Evolutionary conservation across 192 early-diverging fungal species (phyloP).

Genomic region (Mortierella hygrophila): DNA sequence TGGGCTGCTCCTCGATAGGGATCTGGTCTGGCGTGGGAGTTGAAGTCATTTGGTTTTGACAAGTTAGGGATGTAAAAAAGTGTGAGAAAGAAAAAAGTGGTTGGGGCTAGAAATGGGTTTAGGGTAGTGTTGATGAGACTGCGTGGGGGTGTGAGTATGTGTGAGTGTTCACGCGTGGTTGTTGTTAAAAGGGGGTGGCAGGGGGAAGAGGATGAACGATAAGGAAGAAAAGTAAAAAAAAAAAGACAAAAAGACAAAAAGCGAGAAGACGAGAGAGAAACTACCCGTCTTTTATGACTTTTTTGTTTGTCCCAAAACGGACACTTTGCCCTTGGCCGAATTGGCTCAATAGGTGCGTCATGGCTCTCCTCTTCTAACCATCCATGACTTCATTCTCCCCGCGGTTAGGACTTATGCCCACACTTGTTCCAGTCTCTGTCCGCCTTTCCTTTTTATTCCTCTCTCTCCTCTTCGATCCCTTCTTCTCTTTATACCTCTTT

Average conservation of each 20-base stretch:
- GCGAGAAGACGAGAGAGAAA: not conserved
- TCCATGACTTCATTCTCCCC: no score
- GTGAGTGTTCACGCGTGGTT: constrained; percentile 1
- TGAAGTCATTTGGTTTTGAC: constrained; percentile 24
- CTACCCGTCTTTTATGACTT: constrained; percentile 6
- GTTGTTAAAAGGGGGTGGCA: not conserved
- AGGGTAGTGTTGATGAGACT: not conserved
- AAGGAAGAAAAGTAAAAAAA: not conserved
- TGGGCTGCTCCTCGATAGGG: constrained; percentile 68
- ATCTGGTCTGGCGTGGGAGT: constrained; percentile 55
- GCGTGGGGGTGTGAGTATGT: not conserved
- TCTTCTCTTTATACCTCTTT: no score
- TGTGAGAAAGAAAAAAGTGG: not conserved
- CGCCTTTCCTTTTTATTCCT: no score
- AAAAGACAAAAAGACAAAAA: not conserved
- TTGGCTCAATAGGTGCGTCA: not conserved
- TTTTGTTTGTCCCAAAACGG: not conserved
- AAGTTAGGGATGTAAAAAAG: not conserved
- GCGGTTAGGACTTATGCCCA: no score
- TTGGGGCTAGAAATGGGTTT: not conserved
- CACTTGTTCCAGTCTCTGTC: no score
- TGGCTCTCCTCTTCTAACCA: not conserved
- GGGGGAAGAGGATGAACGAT: not conserved
- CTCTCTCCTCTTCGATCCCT: no score
- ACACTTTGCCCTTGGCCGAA: not conserved